phyloP scores from a whole-genome alignment of 2,329 filamentous ascomycete genomes.

The Fusarium hostae region DNA sequence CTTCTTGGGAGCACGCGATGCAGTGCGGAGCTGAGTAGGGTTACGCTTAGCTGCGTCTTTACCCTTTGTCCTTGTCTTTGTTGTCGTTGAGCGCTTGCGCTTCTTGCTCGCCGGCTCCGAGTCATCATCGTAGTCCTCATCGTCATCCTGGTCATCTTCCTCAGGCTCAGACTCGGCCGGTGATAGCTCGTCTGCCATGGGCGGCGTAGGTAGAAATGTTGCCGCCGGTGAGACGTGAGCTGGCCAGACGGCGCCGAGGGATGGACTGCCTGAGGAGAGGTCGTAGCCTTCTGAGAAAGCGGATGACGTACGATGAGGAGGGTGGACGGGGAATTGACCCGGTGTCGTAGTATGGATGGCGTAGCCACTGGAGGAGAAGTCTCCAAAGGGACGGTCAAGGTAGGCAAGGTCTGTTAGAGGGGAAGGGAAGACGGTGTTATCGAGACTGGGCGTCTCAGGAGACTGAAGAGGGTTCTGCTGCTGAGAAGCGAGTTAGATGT shows the following conservation, averaged over 20 bases:
- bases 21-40: slow-evolving; percentile 41
- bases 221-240: slow-evolving; percentile 38
- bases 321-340: slow-evolving; percentile 33
- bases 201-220: slow-evolving; percentile 41
- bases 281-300: slow-evolving; percentile 38
- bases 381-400: slow-evolving; percentile 39
- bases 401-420: slow-evolving; percentile 40
- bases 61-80: slow-evolving; percentile 8
- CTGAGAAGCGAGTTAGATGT: neutral
- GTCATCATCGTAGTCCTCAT: slow-evolving; percentile 25
- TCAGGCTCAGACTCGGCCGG: slow-evolving; percentile 28
- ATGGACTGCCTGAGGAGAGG: slow-evolving; percentile 29
- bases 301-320: slow-evolving; percentile 30
- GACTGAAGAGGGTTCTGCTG: slow-evolving; percentile 38
- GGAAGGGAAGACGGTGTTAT: slow-evolving; percentile 42
- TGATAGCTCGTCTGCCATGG: slow-evolving; percentile 42
- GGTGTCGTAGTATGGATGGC: slow-evolving; percentile 27
- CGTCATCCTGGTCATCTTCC: slow-evolving; percentile 32
- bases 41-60: slow-evolving; percentile 26
- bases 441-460: slow-evolving; percentile 40
- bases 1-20: slow-evolving; percentile 43
- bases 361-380: slow-evolving; percentile 37
- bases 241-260: slow-evolving; percentile 35
- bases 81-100: slow-evolving; percentile 29
- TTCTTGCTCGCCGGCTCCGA: slow-evolving; percentile 27